Evolutionary conservation across 768 basidiomycete species (phyloP), one percentile per base, ranked within the genome.

Genomic region (Serendipita sp.): DNA sequence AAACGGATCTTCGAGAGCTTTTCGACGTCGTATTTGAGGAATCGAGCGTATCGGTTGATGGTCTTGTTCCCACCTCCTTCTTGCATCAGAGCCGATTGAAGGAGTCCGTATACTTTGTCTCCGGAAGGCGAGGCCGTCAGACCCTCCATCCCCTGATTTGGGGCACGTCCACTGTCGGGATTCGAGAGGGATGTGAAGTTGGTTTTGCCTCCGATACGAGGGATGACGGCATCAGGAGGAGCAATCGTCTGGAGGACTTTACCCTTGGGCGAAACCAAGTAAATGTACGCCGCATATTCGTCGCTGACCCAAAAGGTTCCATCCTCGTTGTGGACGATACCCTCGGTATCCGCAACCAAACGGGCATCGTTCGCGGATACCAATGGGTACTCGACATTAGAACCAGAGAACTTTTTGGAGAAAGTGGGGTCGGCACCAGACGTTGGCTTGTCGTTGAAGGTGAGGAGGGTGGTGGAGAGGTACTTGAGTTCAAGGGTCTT

Each of bases 281-380:
- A 83, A 65, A 85, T 81, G 67, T 82, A 82, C 2, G 82, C 82
- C 0, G 83, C 84, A 65, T 85, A 86, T 71, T 86, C 84, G 68
- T 86, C 85, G 66, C 81, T 81, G 31, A 80, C 74, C 82, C 81
- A 85, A 71, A 77, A 38, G 80, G 77, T 79, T 66, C 84, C 84
- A 65, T 86, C 84, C n/a, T 7, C 66, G 66, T 81, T 79, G 11
- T 79, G 72, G 1, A 80, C 80, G 14, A 86, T 62, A 0, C 83
- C 83, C 68, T 86, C 84, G 0, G 76, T 73, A 65, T 87, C 84
- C 2, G 83, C 66, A 2, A 74, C 75, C 41, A 86, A 70, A 30
- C 77, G 79, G 60, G 77, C 72, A 65, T 79, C 77, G 2, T 65
- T 64, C 1, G 53, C 65, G 9, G 75, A 76, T 0, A 76, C 75